These are phyloP conservation scores for Helotiales sp. DNA, from an alignment of 2,329 filamentous ascomycete genomes.

Conservation along the genomic window DNA sequence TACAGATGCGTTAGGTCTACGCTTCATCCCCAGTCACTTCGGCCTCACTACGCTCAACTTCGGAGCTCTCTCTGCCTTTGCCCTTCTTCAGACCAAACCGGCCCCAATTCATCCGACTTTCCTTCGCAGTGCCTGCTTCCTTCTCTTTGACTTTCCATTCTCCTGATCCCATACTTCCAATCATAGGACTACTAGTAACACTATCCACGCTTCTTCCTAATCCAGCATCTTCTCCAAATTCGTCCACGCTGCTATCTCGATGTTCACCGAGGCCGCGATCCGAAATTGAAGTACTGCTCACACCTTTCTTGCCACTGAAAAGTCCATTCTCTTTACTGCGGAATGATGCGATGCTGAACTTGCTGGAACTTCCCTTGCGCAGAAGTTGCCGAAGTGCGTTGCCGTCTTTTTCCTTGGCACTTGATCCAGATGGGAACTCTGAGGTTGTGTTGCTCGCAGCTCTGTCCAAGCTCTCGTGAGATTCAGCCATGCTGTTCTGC, in stretches of 20 bases:
- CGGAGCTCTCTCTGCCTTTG: conserved; percentile 40
- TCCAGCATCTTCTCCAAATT: conserved; percentile 56
- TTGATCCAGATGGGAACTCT: conserved; percentile 52
- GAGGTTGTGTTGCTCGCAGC: conserved; percentile 62
- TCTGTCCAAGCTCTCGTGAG: conserved; percentile 52
- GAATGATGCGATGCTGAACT: conserved; percentile 66
- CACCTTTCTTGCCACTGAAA: conserved; percentile 60
- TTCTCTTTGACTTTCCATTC: conserved; percentile 51
- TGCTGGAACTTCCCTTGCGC: conserved; percentile 68
- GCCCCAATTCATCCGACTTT: conserved; percentile 41
- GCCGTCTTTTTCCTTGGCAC: conserved; percentile 55
- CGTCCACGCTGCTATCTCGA: conserved; percentile 60
- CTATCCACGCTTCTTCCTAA: conserved; percentile 61
- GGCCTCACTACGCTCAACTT: conserved; percentile 41
- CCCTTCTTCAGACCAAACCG: conserved; percentile 40
- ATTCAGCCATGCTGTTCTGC: conserved; percentile 61
- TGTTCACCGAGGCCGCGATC: conserved; percentile 62
- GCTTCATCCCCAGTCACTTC: conserved; percentile 40
- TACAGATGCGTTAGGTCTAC: background rate
- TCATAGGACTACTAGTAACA: conserved; percentile 58
- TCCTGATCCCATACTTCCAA: conserved; percentile 55
- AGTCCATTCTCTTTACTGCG: conserved; percentile 58
- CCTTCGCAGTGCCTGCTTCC: conserved; percentile 35
- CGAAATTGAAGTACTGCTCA: conserved; percentile 57
- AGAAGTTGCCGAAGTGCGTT: conserved; percentile 60